Conservation (phyloP, 179 eudicot species). For the Nepenthes alata region DNA sequence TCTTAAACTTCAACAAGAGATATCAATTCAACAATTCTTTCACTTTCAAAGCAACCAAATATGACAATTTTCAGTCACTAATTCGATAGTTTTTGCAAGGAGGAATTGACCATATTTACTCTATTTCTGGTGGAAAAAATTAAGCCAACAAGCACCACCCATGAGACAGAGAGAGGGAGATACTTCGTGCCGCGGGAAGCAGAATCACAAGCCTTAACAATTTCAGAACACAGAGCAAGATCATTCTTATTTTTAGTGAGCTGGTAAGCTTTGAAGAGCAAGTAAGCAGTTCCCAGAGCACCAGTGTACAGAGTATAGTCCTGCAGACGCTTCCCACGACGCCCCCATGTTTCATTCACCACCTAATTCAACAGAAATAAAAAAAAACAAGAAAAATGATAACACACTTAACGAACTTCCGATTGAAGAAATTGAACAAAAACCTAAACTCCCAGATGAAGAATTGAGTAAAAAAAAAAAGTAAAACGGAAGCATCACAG, state of each 20-base stretch:
- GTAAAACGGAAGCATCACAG: not conserved
- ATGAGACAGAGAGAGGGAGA: constrained; percentile 1
- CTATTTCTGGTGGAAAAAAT: not conserved
- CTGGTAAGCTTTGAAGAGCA: constrained; percentile 49
- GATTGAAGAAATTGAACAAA: not conserved
- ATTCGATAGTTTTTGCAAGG: too few species aligned
- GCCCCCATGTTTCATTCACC: constrained; percentile 56
- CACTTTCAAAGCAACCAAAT: too few species aligned
- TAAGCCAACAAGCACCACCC: not conserved
- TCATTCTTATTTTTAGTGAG: constrained; percentile 33
- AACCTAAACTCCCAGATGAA: not conserved
- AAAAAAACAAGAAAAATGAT: constrained; percentile 3
- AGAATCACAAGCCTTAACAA: constrained; percentile 62
- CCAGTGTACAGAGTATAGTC: constrained; percentile 57
- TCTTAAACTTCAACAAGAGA: too few species aligned
- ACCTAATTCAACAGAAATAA: constrained; percentile 19
- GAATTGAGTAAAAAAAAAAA: not conserved
- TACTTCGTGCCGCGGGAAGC: constrained; percentile 44
- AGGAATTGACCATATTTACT: too few species aligned
- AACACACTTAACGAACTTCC: not conserved
- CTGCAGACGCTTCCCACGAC: constrained; percentile 18
- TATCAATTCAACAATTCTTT: too few species aligned
- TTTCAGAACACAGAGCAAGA: constrained; percentile 42
- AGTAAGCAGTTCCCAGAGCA: constrained; percentile 59
- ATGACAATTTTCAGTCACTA: too few species aligned